These are phyloP conservation scores for Sesbania bispinosa DNA, from an alignment of 306 rosid species.

Conservation along the genomic window DNA sequence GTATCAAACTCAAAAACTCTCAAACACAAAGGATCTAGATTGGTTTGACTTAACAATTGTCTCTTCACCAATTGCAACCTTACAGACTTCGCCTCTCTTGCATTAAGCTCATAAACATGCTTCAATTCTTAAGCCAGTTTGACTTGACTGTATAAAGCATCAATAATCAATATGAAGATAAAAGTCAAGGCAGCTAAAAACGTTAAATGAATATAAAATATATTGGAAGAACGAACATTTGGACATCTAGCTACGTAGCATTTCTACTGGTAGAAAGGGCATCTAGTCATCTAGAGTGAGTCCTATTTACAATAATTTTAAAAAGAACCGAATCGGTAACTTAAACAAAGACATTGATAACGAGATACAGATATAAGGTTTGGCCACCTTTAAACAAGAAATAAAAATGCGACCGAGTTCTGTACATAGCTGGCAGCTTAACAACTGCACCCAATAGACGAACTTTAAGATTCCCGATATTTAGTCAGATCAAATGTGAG, in stretches of 20 bases:
- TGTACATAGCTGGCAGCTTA: slow-evolving; percentile 25
- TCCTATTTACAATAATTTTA: slow-evolving; percentile 44
- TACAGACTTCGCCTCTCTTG: no score
- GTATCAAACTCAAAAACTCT: no score
- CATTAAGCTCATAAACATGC: no score
- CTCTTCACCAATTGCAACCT: no score
- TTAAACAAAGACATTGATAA: slow-evolving; percentile 28
- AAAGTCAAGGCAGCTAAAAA: no score
- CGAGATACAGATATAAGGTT: neutral
- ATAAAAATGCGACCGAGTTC: neutral
- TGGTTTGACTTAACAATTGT: no score
- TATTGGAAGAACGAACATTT: neutral
- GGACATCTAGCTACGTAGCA: slow-evolving; percentile 22
- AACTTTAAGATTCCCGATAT: slow-evolving; percentile 66
- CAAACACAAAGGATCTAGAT: no score
- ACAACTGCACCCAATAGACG: no score
- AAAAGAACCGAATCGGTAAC: slow-evolving; percentile 14
- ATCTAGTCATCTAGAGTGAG: neutral
- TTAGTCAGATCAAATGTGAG: slow-evolving; percentile 81
- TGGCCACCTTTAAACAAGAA: neutral
- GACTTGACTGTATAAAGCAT: no score
- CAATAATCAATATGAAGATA: neutral
- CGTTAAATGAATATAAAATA: no score
- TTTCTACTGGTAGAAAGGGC: neutral
- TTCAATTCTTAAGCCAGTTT: no score